Base-by-base conservation (phyloP, 1,284 basidiomycete species). In the Ceratorhiza oryzae-sativae region DNA sequence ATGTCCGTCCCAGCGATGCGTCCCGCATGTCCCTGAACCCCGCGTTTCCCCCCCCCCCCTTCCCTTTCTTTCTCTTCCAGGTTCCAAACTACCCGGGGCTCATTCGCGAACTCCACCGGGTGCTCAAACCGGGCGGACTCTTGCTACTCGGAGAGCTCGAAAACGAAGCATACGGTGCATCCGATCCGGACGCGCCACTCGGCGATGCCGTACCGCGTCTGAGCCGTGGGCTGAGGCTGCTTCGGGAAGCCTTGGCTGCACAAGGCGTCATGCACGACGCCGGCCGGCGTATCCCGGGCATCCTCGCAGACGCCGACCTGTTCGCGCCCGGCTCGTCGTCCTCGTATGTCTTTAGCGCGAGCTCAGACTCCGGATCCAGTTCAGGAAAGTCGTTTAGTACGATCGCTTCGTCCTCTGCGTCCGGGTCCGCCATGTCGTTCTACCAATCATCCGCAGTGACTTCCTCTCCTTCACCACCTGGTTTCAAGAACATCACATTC, bases 61-160 rank as follows among this genome's bases (percentile, higher is more conserved):
- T 34, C 53, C 30, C 20, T 39, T 56, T 49, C 27, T 39, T 39
- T 39, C 10, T 25, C 27, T 15, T 36, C 23, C 56, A 67, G 63
- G 63, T 67, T 36, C 48, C 46, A 13, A 67, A 67, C 48, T 67
- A 67, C 20, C 30, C 23, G 20, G 41, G 30, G 23, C 51, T 67
- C 15, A 32, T 70, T 8, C 67, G 55, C 1, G 67, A 70, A 13
- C 3, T 70, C 1, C 55, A 70, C 23, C 67, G 67, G 3, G 67
- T 70, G 3, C 67, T 70, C 30, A 41, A 45, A 36, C 67, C 67
- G n/a, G 67, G 67, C 2, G 67, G 67, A 23, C 41, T 70, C 1
- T 15, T 70, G 12, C 27, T 70, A 1, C 46, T 42, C 10, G 67
- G 67, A 1, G 67, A 70, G 25, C 41, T 55, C 1, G 67, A 70